Conservation (phyloP, 2,329 filamentous ascomycete genomes). For the Apiospora rasikravindrae region DNA sequence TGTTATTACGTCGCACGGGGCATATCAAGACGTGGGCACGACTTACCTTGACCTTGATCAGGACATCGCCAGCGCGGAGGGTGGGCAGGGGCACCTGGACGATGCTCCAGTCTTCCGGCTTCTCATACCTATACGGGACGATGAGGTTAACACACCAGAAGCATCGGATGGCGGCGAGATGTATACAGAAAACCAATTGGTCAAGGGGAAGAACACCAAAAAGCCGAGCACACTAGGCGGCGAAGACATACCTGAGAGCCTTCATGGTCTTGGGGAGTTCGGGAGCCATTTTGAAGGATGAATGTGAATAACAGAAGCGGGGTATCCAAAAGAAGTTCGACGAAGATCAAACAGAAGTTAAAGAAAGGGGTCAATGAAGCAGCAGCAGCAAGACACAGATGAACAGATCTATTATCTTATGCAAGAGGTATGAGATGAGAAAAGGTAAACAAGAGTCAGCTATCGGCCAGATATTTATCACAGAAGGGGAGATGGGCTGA, state of each 20-base stretch:
- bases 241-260: conserved; percentile 60
- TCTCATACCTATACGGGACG: conserved; percentile 56
- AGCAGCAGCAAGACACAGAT: not conserved
- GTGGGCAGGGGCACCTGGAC: conserved; percentile 67
- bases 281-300: conserved; percentile 37
- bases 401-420: conserved; percentile 4
- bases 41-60: conserved; percentile 69
- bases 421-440: not conserved
- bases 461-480: not conserved
- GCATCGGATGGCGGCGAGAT: conserved; percentile 21
- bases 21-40: not conserved
- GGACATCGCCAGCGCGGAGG: conserved; percentile 63
- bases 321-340: conserved; percentile 21
- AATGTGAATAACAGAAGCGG: conserved; percentile 26
- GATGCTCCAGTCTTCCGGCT: conserved; percentile 65
- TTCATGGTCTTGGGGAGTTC: conserved; percentile 51
- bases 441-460: not conserved
- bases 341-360: not conserved
- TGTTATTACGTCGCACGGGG: conserved; percentile 26
- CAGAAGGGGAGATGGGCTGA: not conserved
- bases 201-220: not conserved
- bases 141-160: conserved; percentile 16
- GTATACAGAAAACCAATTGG: conserved; percentile 7
- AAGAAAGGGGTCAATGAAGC: not conserved
- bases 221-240: not conserved